Evolutionary conservation across 495 filamentous ascomycete genomes (phyloP), one percentile per base, ranked within the genome.

Genomic region (Xylaria nigripes): DNA sequence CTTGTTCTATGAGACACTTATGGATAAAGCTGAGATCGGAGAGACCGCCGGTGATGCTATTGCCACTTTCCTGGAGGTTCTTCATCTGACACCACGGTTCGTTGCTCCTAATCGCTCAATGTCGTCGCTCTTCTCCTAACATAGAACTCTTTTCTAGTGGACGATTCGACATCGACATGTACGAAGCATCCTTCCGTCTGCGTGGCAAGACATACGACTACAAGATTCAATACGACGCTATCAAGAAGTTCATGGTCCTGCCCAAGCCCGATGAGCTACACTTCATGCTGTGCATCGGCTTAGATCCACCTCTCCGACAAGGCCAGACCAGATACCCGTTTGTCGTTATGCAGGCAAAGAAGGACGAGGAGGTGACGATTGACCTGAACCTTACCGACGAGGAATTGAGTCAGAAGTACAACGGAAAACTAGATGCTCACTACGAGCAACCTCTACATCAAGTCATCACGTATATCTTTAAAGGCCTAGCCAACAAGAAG

Each of bases 201-300:
- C 92, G 94, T 46, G 94, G 94, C 47, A 97, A 97, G 72, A 99
- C 94, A 27, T 99, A 99, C 78, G 94, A 97, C 76, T 99, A 99
- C 81, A 99, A 99, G 78, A 96, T 99, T 57, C 89, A 95, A 72
- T 99, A 95, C 67, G 87, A 96, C 30, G 79, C 83, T 30, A 89
- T 96, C 74, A 99, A 99, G 76, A 97, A 97, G 70, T 97, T 97
- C 70, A 94, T 99, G 81, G 76, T 96, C 50, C 83, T 99, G 6
- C 94, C 94, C 5, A 99, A 97, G 73, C 91, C 93, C 8, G 94
- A 99, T 70, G 94, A 99, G 44, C 74, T 92, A 21, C 94, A 99
- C 65, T 89, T 82, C 45, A 86, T 99, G 71, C 91, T 97, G 57
- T 91, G 90, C 52, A 85, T 99, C 55, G 94, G 94, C 48, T 78